A percentile compares a stretch with the other conserved stretches of the same genome.
These are phyloP conservation scores for Fusarium nelsonii DNA, from an alignment of 2,329 filamentous ascomycete species.

Conservation along the genomic window DNA sequence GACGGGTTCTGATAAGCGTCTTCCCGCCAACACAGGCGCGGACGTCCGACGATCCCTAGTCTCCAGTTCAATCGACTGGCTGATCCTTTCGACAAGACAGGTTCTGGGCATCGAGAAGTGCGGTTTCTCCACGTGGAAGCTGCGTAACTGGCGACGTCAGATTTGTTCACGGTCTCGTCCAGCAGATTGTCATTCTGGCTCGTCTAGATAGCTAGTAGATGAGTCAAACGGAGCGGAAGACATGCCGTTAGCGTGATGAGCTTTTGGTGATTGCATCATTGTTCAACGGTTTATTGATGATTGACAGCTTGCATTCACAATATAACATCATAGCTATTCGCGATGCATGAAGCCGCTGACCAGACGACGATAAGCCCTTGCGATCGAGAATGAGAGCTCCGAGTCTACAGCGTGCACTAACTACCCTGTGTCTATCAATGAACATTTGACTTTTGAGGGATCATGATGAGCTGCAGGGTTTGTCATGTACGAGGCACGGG, in stretches of 20 bases:
- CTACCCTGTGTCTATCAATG: neutral
- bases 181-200: neutral
- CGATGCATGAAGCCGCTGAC: slow-evolving; percentile 4
- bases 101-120: slow-evolving; percentile 21
- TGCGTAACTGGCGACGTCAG: slow-evolving; percentile 41
- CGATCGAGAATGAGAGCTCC: slow-evolving; percentile 17
- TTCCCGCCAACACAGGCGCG: slow-evolving; percentile 15
- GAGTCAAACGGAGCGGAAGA: neutral
- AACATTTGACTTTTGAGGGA: slow-evolving; percentile 2
- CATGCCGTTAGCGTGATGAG: neutral
- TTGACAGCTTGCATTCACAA: neutral
- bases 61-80: neutral
- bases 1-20: slow-evolving; percentile 32
- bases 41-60: slow-evolving; percentile 20
- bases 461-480: slow-evolving; percentile 23
- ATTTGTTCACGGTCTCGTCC: neutral
- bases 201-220: neutral
- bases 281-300: slow-evolving; percentile 1
- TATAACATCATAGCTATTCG: neutral
- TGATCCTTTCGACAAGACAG: slow-evolving; percentile 27
- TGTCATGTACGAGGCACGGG: neutral
- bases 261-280: neutral
- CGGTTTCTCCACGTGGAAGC: slow-evolving; percentile 29
- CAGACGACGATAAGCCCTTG: slow-evolving; percentile 15
- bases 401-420: neutral